Evolutionary conservation across 78 protist genomes (phyloP).

Genomic region (Protostelium mycophagum): DNA sequence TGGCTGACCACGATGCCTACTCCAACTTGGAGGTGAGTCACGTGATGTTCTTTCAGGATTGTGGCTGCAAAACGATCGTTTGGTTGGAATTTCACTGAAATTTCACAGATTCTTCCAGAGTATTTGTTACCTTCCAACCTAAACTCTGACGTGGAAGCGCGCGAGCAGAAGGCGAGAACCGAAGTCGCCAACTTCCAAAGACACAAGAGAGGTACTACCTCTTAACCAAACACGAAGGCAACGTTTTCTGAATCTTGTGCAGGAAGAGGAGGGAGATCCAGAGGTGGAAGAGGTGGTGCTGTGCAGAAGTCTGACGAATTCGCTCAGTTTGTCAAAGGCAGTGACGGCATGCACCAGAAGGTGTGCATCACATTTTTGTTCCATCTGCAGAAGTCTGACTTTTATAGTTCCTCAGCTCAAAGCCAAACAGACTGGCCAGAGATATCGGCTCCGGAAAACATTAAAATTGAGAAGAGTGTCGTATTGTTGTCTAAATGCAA

Average conservation of each 20-base stretch:
- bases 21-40: slow-evolving; percentile 24
- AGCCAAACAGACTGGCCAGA: background rate
- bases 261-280: background rate
- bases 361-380: background rate
- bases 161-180: background rate
- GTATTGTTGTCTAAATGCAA: too few relatives aligned
- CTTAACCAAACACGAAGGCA: background rate
- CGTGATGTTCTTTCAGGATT: slow-evolving; percentile 41
- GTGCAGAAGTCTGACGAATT: background rate
- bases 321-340: background rate
- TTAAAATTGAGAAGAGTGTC: too few relatives aligned
- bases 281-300: too few relatives aligned
- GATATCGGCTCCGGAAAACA: background rate
- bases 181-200: background rate
- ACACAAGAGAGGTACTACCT: background rate
- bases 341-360: background rate
- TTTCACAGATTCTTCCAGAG: slow-evolving; percentile 31
- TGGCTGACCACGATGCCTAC: background rate
- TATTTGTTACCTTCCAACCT: slow-evolving; percentile 41
- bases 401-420: background rate
- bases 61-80: slow-evolving; percentile 24
- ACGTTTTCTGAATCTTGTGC: background rate
- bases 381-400: background rate
- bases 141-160: background rate
- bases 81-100: slow-evolving; percentile 4